Evolutionary conservation across 495 filamentous ascomycete species (phyloP).

Genomic region (Xylaria flabelliformis): DNA sequence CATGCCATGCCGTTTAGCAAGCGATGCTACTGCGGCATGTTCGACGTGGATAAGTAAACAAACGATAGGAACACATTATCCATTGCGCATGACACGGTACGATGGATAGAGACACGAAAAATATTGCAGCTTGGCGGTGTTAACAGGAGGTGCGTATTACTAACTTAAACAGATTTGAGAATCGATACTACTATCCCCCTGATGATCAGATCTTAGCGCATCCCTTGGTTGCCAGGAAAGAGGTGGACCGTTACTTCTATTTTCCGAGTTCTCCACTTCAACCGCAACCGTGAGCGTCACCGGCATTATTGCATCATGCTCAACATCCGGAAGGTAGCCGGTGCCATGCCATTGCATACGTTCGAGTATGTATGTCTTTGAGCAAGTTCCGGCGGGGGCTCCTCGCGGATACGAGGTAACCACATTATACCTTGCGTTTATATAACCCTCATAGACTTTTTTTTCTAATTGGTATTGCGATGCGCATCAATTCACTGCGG

Average conservation of each 20-base stretch:
- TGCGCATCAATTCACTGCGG: neutral
- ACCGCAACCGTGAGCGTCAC: neutral
- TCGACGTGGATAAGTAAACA: neutral
- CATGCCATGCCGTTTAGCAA: neutral
- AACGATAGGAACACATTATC: neutral
- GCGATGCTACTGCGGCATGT: neutral
- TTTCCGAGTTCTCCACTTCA: neutral
- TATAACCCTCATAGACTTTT: neutral
- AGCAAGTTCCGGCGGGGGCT: neutral
- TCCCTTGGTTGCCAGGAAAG: neutral
- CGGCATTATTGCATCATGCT: slow-evolving; percentile 13
- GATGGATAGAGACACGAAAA: neutral
- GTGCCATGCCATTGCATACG: neutral
- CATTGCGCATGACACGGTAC: too few relatives aligned
- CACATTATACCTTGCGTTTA: neutral
- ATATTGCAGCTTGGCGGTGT: neutral
- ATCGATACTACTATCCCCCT: neutral
- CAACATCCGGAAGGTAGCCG: neutral
- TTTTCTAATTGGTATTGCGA: neutral
- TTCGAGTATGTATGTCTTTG: neutral
- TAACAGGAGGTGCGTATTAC: neutral
- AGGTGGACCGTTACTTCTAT: slow-evolving; percentile 7
- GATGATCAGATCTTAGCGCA: neutral
- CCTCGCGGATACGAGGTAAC: slow-evolving; percentile 4
- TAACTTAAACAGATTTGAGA: neutral